Evolutionary conservation across 1,139 yeast species (phyloP).

Genomic region (Lodderomyces parapsilosis): DNA sequence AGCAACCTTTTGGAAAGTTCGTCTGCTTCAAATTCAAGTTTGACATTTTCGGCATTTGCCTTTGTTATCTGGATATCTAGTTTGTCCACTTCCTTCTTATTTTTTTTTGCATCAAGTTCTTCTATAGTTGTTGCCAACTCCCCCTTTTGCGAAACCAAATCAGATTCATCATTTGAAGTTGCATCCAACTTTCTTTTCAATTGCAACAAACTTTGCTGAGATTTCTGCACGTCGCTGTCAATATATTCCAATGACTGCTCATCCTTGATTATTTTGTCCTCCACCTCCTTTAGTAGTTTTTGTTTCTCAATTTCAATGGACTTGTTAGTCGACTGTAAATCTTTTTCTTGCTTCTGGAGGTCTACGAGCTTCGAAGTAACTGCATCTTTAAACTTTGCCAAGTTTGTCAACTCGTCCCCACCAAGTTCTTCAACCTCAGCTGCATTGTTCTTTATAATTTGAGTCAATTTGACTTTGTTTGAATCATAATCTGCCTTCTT

Average conservation of each 20-base stretch:
- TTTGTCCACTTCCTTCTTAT: slow-evolving; percentile 25
- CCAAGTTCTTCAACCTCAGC: slow-evolving; percentile 17
- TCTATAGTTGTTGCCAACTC: slow-evolving; percentile 35
- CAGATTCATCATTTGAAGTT: slow-evolving; percentile 29
- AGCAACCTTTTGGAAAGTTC: slow-evolving; percentile 50
- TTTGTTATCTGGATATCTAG: slow-evolving; percentile 37
- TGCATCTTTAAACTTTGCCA: slow-evolving; percentile 11
- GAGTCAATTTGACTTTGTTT: slow-evolving; percentile 15
- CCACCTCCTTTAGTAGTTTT: slow-evolving; percentile 13
- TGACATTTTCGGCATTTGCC: slow-evolving; percentile 37
- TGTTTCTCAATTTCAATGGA: slow-evolving; percentile 15
- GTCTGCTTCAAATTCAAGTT: slow-evolving; percentile 56
- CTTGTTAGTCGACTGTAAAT: slow-evolving; percentile 11
- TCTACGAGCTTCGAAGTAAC: slow-evolving; percentile 9
- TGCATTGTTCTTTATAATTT: slow-evolving; percentile 13
- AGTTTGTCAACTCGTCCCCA: slow-evolving; percentile 10
- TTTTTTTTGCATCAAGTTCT: slow-evolving; percentile 27
- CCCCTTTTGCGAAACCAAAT: slow-evolving; percentile 26
- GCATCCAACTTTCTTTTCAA: slow-evolving; percentile 43
- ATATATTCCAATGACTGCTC: slow-evolving; percentile 15
- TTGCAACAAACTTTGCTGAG: slow-evolving; percentile 28
- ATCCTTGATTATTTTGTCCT: slow-evolving; percentile 15
- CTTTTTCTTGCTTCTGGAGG: slow-evolving; percentile 8
- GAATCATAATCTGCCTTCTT: slow-evolving; percentile 33
- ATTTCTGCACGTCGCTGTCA: slow-evolving; percentile 28